A percentile compares a stretch with the other conserved stretches of the same genome.
These are phyloP conservation scores for Coelastrella sp. DNA, from an alignment of 139 green algal genomes.

Conservation along the genomic window DNA sequence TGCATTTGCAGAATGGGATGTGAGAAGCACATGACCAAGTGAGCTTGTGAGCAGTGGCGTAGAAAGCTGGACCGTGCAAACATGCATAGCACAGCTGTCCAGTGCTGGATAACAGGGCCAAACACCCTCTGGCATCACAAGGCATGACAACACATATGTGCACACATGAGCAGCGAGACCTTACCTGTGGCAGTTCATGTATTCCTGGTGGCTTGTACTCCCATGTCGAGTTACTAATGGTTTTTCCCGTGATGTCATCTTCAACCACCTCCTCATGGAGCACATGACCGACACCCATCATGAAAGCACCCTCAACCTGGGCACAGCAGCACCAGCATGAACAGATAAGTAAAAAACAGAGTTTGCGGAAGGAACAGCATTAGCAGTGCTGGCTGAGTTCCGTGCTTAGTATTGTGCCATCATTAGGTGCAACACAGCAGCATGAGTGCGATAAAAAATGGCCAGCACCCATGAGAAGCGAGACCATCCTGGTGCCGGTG, in stretches of 20 bases:
- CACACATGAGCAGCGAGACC: not conserved
- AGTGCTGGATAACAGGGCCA: too few relatives aligned
- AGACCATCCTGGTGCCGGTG: not conserved
- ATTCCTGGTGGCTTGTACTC: slow-evolving; percentile 44
- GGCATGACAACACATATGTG: not conserved
- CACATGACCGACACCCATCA: slow-evolving; percentile 40
- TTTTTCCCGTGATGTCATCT: not conserved
- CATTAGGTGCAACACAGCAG: not conserved
- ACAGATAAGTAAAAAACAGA: not conserved
- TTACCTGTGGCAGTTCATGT: slow-evolving; percentile 35
- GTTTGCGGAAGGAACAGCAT: not conserved
- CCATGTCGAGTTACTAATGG: slow-evolving; percentile 29
- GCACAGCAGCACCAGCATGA: slow-evolving; percentile 2
- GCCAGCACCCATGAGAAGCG: too few relatives aligned
- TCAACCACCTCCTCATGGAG: slow-evolving; percentile 43
- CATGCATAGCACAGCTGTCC: not conserved
- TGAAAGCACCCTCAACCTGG: slow-evolving; percentile 43
- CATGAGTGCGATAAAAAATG: too few relatives aligned
- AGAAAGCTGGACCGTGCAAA: not conserved
- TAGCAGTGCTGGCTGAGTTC: not conserved
- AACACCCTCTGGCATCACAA: not conserved
- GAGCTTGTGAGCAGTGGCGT: not conserved
- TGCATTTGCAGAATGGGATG: not conserved
- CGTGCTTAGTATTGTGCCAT: not conserved
- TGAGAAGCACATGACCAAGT: not conserved